phyloP scores from a whole-genome alignment of 495 filamentous ascomycete species.

The Penicillium silybi region DNA sequence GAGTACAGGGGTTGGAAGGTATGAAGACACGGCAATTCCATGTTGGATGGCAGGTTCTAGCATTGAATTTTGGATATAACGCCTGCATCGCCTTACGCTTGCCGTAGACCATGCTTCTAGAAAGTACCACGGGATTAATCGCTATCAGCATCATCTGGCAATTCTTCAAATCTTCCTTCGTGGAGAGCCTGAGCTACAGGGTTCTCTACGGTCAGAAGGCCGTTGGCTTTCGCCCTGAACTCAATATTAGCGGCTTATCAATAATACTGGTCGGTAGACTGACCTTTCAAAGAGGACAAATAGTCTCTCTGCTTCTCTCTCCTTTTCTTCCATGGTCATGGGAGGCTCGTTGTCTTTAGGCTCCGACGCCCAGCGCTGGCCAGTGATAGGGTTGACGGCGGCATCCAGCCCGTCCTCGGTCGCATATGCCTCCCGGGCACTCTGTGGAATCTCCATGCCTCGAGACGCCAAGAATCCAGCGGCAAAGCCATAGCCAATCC shows the following conservation, averaged over 20 bases:
- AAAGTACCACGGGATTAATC: conserved; percentile 22
- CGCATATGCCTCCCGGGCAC: conserved; percentile 55
- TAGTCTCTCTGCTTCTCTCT: conserved; percentile 85
- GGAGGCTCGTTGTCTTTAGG: conserved; percentile 49
- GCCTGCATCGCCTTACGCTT: not conserved
- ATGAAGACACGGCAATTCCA: too few species aligned
- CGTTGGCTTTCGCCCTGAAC: conserved; percentile 73
- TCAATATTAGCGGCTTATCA: conserved; percentile 11
- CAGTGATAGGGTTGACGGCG: conserved; percentile 81
- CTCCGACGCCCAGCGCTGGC: conserved; percentile 75
- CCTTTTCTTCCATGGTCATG: conserved; percentile 91
- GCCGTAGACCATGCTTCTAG: not conserved
- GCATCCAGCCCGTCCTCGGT: conserved; percentile 33
- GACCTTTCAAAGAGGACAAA: conserved; percentile 96
- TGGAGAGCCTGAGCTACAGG: conserved; percentile 72
- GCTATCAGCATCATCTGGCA: conserved; percentile 42
- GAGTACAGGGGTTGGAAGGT: too few species aligned
- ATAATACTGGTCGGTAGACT: not conserved
- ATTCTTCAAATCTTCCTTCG: conserved; percentile 77
- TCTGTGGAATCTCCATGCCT: conserved; percentile 70
- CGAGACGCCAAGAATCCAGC: conserved; percentile 83
- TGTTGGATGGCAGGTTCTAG: not conserved
- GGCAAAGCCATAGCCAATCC: conserved; percentile 89
- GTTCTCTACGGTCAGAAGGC: conserved; percentile 79
- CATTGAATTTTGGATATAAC: not conserved